Percentiles rank a stretch among this genome's conserved stretches.
Conservation (phyloP, 352 stramenopile genomes). For the Phytopythium mirpurense region DNA sequence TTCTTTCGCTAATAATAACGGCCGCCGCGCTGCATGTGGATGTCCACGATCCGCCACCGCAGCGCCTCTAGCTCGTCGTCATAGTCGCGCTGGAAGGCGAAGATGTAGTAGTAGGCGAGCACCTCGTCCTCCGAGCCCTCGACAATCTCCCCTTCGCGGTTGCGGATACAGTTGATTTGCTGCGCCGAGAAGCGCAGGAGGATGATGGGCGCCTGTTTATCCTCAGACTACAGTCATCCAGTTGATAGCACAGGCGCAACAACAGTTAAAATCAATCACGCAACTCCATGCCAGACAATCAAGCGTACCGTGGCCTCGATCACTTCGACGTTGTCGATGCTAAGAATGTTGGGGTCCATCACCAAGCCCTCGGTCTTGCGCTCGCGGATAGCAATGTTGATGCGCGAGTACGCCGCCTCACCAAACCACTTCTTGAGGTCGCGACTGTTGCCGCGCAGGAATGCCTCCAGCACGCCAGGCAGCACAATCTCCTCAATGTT, state of each 20-base stretch:
- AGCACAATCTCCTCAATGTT: constrained; percentile 93
- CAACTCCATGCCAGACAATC: not conserved
- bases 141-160: constrained; percentile 95
- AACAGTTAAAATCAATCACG: constrained; percentile 11
- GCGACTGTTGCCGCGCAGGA: constrained; percentile 92
- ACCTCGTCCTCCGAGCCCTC: constrained; percentile 97
- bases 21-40: constrained; percentile 79
- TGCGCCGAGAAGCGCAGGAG: constrained; percentile 97
- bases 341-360: constrained; percentile 95
- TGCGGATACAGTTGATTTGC: constrained; percentile 99
- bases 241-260: not conserved
- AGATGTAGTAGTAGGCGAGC: constrained; percentile 96
- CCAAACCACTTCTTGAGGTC: constrained; percentile 96
- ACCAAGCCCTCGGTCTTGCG: constrained; percentile 92
- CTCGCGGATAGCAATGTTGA: constrained; percentile 93
- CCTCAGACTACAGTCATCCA: constrained; percentile 49
- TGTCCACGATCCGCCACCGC: constrained; percentile 83
- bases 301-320: constrained; percentile 84
- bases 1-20: constrained; percentile 66
- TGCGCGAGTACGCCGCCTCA: constrained; percentile 92
- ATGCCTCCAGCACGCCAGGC: constrained; percentile 93
- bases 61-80: constrained; percentile 89
- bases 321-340: constrained; percentile 96
- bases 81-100: constrained; percentile 97
- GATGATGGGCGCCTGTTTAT: constrained; percentile 93